Evolutionary conservation across 495 filamentous ascomycete species (phyloP).

Genomic region (Xylaria curta): DNA sequence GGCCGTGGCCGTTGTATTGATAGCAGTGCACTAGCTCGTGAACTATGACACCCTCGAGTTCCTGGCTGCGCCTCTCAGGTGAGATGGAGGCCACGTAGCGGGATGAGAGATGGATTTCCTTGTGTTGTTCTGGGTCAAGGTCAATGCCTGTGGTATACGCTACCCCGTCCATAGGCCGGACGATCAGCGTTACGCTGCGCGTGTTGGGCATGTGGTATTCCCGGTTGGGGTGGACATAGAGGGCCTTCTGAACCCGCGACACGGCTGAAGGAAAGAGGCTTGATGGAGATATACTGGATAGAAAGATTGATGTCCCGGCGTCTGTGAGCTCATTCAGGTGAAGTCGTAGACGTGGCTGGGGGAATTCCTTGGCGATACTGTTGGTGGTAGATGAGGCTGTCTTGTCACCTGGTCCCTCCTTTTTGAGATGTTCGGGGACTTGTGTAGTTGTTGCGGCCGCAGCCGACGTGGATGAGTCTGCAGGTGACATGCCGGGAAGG

Average conservation of each 20-base stretch:
- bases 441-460: constrained; percentile 25
- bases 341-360: constrained; percentile 71
- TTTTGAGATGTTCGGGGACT: constrained; percentile 20
- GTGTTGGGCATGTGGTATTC: constrained; percentile 49
- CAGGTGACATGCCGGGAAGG: constrained; percentile 37
- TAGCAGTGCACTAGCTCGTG: constrained; percentile 98
- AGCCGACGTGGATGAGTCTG: constrained; percentile 16
- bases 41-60: constrained; percentile 82
- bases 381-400: constrained; percentile 14
- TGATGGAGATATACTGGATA: constrained; percentile 62
- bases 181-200: constrained; percentile 86
- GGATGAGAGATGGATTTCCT: constrained; percentile 90
- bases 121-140: constrained; percentile 80
- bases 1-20: constrained; percentile 74
- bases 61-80: constrained; percentile 52
- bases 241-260: constrained; percentile 55
- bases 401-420: constrained; percentile 6
- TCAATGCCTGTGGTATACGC: constrained; percentile 88
- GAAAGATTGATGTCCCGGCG: constrained; percentile 66
- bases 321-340: constrained; percentile 73
- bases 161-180: constrained; percentile 79
- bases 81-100: constrained; percentile 68
- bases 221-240: constrained; percentile 25
- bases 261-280: constrained; percentile 66
- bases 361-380: constrained; percentile 36